These are phyloP conservation scores for Neurospora discreta DNA, from an alignment of 495 filamentous ascomycete genomes.

Conservation along the genomic window DNA sequence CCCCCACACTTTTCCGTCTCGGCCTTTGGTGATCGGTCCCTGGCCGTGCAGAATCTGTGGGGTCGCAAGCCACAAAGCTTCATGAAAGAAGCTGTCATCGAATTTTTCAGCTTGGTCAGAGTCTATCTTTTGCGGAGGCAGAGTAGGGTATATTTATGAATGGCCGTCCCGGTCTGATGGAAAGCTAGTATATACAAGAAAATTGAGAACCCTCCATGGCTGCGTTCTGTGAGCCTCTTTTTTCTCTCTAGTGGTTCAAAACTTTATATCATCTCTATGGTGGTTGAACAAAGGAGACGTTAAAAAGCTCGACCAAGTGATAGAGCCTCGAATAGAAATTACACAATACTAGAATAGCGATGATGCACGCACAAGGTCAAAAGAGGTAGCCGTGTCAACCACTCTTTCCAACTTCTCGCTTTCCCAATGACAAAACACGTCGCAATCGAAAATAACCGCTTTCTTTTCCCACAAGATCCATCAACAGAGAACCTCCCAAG, in stretches of 20 bases:
- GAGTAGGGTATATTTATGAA: not conserved
- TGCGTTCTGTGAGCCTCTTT: not conserved
- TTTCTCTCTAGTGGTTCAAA: not conserved
- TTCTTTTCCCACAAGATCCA: not conserved
- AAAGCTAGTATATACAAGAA: not conserved
- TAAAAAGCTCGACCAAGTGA: not conserved
- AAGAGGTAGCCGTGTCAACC: not conserved
- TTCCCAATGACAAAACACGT: slow-evolving; percentile 1
- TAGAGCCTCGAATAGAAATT: slow-evolving; percentile 22
- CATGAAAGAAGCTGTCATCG: not conserved
- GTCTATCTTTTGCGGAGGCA: not conserved
- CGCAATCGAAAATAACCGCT: not conserved
- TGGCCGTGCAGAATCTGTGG: not conserved
- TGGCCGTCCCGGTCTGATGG: not conserved
- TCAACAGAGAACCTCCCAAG: not conserved
- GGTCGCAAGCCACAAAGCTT: not conserved
- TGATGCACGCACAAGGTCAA: not conserved
- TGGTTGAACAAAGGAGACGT: not conserved
- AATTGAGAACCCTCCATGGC: not conserved
- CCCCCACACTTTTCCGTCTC: not conserved
- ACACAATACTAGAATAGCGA: slow-evolving; percentile 30
- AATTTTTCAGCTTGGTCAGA: not conserved
- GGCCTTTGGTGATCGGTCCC: not conserved
- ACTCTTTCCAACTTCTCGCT: slow-evolving; percentile 1
- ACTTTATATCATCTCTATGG: not conserved